These are phyloP conservation scores for Globisporangium megalacanthum DNA, from an alignment of 352 stramenopile genomes.

Conservation along the genomic window DNA sequence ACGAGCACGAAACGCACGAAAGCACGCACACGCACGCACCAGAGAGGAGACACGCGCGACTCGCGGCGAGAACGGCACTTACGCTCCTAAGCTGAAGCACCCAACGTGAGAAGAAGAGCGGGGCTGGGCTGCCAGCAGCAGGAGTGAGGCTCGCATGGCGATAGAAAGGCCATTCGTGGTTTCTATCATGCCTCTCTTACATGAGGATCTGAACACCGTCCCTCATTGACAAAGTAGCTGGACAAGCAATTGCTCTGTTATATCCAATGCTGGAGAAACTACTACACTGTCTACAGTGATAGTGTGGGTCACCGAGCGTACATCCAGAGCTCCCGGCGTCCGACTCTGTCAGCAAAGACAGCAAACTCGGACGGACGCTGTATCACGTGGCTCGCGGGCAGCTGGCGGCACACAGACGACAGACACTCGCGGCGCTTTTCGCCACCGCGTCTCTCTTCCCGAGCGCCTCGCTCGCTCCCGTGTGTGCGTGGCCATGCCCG, in stretches of 20 bases:
- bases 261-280: too few species aligned
- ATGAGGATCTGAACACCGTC: too few species aligned
- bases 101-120: neutral
- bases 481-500: neutral
- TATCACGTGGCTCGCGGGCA: too few species aligned
- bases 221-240: neutral
- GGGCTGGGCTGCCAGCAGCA: too few species aligned
- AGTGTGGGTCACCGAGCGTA: neutral
- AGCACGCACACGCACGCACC: neutral
- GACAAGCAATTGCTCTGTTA: too few species aligned
- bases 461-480: neutral
- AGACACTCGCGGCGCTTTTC: constrained; percentile 12
- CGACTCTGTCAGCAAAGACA: neutral
- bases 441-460: neutral
- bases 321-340: neutral
- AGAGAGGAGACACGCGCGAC: neutral
- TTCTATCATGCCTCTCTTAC: too few species aligned
- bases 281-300: too few species aligned
- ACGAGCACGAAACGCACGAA: neutral
- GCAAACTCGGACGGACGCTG: neutral
- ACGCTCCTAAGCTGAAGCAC: neutral
- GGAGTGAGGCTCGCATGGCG: too few species aligned
- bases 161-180: too few species aligned
- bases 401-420: neutral
- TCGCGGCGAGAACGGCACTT: neutral